Evolutionary conservation across 345 rosid species (phyloP).

Genomic region (Syzygium jambos): DNA sequence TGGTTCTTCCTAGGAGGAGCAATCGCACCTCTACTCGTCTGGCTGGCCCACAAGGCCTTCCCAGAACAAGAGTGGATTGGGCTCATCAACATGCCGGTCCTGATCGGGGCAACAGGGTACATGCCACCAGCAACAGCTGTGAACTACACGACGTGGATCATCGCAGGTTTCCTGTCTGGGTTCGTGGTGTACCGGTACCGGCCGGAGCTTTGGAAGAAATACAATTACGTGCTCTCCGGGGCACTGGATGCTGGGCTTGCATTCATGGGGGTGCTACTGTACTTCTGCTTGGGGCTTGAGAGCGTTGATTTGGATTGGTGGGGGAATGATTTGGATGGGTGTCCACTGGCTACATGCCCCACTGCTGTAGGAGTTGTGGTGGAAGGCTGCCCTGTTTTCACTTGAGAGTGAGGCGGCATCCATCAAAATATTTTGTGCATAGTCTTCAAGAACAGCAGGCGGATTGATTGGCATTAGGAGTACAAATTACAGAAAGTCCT

Average conservation of each 20-base stretch:
- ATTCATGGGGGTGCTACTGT: constrained; percentile 87
- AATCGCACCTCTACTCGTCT: constrained; percentile 67
- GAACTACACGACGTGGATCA: constrained; percentile 86
- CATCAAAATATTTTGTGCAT: background rate
- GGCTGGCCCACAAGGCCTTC: constrained; percentile 69
- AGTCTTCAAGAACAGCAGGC: background rate
- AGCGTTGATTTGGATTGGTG: constrained; percentile 70
- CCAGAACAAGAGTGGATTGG: constrained; percentile 78
- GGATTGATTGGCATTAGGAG: background rate
- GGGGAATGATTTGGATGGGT: constrained; percentile 98
- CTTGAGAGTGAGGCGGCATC: background rate
- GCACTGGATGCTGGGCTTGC: constrained; percentile 91
- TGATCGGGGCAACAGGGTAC: constrained; percentile 68
- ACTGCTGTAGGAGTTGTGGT: constrained; percentile 55
- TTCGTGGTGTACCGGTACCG: constrained; percentile 67
- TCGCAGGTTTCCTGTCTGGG: constrained; percentile 77
- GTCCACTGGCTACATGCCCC: constrained; percentile 81
- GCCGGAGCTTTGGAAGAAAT: constrained; percentile 75
- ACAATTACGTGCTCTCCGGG: constrained; percentile 93
- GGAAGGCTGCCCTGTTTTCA: constrained; percentile 77
- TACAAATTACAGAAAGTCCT: background rate
- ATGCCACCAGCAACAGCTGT: constrained; percentile 99
- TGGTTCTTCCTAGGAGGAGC: constrained; percentile 94
- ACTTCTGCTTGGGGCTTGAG: constrained; percentile 77
- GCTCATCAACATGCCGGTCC: constrained; percentile 87